Percentiles rank a stretch among this genome's conserved stretches.
These are phyloP conservation scores for Botrytis aclada DNA, from an alignment of 2,329 filamentous ascomycete species.

Conservation along the genomic window DNA sequence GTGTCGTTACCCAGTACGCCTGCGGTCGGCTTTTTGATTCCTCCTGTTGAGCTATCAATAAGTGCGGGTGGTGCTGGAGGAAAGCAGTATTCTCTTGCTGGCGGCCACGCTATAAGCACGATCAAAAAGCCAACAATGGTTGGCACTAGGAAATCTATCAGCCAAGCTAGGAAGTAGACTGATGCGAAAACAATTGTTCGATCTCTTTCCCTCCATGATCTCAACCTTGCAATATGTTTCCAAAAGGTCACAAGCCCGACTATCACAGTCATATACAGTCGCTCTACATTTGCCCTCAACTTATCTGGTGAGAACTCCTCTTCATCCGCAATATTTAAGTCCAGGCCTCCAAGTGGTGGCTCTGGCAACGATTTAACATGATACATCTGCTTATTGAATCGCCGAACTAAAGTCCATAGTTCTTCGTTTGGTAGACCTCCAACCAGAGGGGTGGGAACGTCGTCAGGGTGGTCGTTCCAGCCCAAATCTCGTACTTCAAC, in stretches of 20 bases:
- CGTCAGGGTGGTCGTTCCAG: slow-evolving; percentile 52
- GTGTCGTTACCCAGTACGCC: slow-evolving; percentile 74
- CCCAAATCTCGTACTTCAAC: slow-evolving; percentile 55
- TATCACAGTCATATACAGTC: slow-evolving; percentile 76
- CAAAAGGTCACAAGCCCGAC: slow-evolving; percentile 62
- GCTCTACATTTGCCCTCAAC: slow-evolving; percentile 71
- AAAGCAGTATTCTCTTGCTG: slow-evolving; percentile 62
- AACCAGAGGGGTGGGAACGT: slow-evolving; percentile 54
- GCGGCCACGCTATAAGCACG: slow-evolving; percentile 63
- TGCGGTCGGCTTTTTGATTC: slow-evolving; percentile 72
- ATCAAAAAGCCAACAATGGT: slow-evolving; percentile 57
- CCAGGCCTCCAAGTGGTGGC: slow-evolving; percentile 62
- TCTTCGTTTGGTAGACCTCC: slow-evolving; percentile 62
- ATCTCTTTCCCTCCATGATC: slow-evolving; percentile 73
- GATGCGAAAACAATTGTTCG: slow-evolving; percentile 62
- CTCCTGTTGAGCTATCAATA: slow-evolving; percentile 66
- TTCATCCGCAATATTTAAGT: slow-evolving; percentile 77
- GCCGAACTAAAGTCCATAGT: slow-evolving; percentile 59
- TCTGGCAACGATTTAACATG: slow-evolving; percentile 63
- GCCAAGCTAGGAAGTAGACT: slow-evolving; percentile 64
- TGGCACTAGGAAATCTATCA: slow-evolving; percentile 67
- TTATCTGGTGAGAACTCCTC: slow-evolving; percentile 86
- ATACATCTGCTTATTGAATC: slow-evolving; percentile 64
- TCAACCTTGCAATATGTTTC: slow-evolving; percentile 72
- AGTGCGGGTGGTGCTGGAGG: slow-evolving; percentile 74